Evolutionary conservation across 1,139 yeast genomes (phyloP).

Genomic region (Nakaseomyces glabratus): DNA sequence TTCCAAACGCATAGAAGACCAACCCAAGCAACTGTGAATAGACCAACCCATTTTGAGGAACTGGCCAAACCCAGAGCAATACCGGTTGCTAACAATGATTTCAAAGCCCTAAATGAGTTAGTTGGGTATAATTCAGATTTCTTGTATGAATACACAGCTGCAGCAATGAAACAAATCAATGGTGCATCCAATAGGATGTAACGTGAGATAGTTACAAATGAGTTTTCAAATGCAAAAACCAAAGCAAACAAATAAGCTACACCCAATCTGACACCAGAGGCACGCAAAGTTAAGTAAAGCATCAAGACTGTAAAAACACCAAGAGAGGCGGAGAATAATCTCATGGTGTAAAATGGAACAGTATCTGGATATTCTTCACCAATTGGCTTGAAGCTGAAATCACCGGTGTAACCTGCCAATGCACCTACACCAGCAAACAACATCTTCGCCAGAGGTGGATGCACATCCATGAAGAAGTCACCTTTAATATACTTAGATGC

Average conservation of each 20-base stretch:
- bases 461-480: slow-evolving; percentile 80
- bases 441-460: slow-evolving; percentile 90
- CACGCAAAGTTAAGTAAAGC: slow-evolving; percentile 70
- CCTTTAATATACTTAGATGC: slow-evolving; percentile 68
- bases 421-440: slow-evolving; percentile 68
- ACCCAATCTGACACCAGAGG: slow-evolving; percentile 77
- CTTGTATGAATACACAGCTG: slow-evolving; percentile 70
- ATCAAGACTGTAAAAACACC: slow-evolving; percentile 76
- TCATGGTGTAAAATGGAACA: slow-evolving; percentile 73
- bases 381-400: slow-evolving; percentile 61
- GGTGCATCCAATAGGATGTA: slow-evolving; percentile 89
- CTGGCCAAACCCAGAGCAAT: slow-evolving; percentile 79
- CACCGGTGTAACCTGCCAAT: slow-evolving; percentile 70
- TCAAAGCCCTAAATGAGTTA: slow-evolving; percentile 62
- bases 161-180: slow-evolving; percentile 80
- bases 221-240: slow-evolving; percentile 71
- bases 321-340: slow-evolving; percentile 72
- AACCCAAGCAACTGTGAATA: slow-evolving; percentile 89
- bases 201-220: slow-evolving; percentile 81
- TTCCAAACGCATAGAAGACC: slow-evolving; percentile 69
- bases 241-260: slow-evolving; percentile 61
- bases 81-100: slow-evolving; percentile 64
- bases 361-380: slow-evolving; percentile 53
- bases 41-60: slow-evolving; percentile 93
- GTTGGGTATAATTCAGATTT: slow-evolving; percentile 74